Percentiles rank a stretch among this genome's conserved stretches.
Evolutionary conservation across 306 rosid genomes (phyloP).

Genomic region (Gillenia trifoliata): DNA sequence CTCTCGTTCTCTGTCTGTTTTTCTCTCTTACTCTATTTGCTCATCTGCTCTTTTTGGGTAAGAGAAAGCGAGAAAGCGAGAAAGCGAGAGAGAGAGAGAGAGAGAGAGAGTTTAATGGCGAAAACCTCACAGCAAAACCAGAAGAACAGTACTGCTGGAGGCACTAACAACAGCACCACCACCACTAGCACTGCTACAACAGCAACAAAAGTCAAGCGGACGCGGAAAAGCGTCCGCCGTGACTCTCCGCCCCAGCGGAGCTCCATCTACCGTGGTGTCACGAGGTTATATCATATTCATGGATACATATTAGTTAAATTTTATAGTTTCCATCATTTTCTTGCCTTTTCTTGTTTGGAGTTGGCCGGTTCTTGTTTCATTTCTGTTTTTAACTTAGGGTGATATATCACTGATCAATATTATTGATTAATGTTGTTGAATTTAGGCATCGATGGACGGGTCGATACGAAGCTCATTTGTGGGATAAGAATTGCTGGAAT

Average conservation of each 20-base stretch:
- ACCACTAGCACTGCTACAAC: not conserved
- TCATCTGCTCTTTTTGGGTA: not conserved
- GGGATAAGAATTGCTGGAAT: conserved; percentile 96
- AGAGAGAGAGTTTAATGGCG: conserved; percentile 39
- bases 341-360: not conserved
- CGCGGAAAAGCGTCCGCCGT: conserved; percentile 57
- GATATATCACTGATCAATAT: not conserved
- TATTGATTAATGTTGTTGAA: not conserved
- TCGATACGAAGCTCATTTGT: conserved; percentile 91
- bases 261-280: conserved; percentile 79
- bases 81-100: too few species aligned
- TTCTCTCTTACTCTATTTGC: not conserved
- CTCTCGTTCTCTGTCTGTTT: not conserved
- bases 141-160: conserved; percentile 20
- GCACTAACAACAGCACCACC: conserved; percentile 7
- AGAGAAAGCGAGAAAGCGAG: not conserved
- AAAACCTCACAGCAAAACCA: conserved; percentile 45
- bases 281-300: conserved; percentile 41
- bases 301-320: not conserved
- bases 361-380: not conserved
- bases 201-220: conserved; percentile 38
- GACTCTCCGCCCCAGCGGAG: conserved; percentile 74
- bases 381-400: not conserved
- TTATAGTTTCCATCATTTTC: not conserved
- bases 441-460: conserved; percentile 96